Percentiles rank a stretch among this genome's conserved stretches.
These are phyloP conservation scores for Grosmannia serpens DNA, from an alignment of 2,329 filamentous ascomycete species.

Conservation along the genomic window DNA sequence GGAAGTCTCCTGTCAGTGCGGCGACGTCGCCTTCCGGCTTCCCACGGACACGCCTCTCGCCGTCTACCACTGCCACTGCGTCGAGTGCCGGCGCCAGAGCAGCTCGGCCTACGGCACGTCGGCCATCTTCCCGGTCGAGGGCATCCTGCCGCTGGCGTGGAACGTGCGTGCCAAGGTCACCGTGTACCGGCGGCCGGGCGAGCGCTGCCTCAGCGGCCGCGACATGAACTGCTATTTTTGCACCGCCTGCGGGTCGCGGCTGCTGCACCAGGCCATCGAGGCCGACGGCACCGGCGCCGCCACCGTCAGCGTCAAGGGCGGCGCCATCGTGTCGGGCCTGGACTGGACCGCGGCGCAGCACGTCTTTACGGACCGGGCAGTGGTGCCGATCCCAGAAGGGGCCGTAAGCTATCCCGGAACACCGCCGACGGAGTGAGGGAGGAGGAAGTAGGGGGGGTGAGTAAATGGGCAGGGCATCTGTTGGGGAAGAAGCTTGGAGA, in stretches of 20 bases:
- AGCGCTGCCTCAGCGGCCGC: constrained; percentile 4
- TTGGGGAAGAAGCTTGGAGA: no score
- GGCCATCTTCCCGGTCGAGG: constrained; percentile 7
- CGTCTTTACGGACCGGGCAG: constrained; percentile 33
- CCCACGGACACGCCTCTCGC: constrained; percentile 46
- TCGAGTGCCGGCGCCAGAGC: constrained; percentile 53
- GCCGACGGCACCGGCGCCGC: constrained; percentile 24
- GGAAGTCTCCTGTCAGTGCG: constrained; percentile 55
- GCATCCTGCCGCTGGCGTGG: constrained; percentile 6
- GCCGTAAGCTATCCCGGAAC: constrained; percentile 11
- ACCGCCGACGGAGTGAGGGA: neutral
- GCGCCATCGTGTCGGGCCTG: constrained; percentile 27
- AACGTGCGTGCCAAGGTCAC: neutral
- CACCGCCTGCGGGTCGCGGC: constrained; percentile 26
- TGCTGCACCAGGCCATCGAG: constrained; percentile 31
- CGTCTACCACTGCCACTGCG: constrained; percentile 63
- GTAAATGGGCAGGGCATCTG: neutral
- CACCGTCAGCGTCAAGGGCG: constrained; percentile 34
- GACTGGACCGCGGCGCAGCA: constrained; percentile 28
- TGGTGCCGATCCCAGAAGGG: constrained; percentile 30
- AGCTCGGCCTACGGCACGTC: constrained; percentile 28
- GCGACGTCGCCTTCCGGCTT: constrained; percentile 49
- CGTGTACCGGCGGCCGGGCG: constrained; percentile 6
- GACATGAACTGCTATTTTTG: constrained; percentile 18
- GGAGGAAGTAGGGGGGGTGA: neutral